A percentile compares a stretch with the other conserved stretches of the same genome.
These are phyloP conservation scores for Silene conica DNA, from an alignment of 148 eudicot species.

Conservation along the genomic window DNA sequence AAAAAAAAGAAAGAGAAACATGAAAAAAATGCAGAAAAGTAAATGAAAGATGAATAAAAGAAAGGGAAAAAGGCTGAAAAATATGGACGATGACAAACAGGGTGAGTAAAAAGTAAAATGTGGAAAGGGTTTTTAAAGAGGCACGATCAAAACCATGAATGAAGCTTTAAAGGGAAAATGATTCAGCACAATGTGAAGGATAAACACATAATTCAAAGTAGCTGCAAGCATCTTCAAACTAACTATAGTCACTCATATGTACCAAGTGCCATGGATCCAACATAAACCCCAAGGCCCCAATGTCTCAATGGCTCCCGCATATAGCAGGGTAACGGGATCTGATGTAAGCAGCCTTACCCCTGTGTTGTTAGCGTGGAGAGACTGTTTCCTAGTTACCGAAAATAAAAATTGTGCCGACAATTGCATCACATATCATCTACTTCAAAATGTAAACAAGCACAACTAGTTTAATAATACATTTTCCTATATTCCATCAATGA, in stretches of 20 bases:
- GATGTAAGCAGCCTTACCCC: neutral
- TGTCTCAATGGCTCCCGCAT: neutral
- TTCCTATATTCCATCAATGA: neutral
- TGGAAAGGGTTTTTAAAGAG: no score
- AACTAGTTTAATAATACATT: neutral
- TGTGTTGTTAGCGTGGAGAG: neutral
- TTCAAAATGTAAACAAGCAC: neutral
- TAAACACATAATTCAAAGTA: neutral
- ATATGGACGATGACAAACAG: no score
- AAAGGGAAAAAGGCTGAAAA: no score
- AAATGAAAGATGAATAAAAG: no score
- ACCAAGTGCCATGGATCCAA: neutral
- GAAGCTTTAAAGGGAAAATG: no score
- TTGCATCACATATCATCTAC: neutral
- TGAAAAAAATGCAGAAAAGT: no score
- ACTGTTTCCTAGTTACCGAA: no score
- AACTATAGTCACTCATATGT: conserved; percentile 3
- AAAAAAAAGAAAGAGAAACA: neutral
- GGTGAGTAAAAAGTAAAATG: no score
- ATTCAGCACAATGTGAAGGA: no score
- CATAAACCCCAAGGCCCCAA: neutral
- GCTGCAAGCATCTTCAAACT: conserved; percentile 1
- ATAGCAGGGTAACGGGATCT: neutral
- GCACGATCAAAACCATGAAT: no score
- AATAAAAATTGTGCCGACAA: neutral